Conservation (phyloP, 2,329 filamentous ascomycete species). For the Cercospora brassicicola region DNA sequence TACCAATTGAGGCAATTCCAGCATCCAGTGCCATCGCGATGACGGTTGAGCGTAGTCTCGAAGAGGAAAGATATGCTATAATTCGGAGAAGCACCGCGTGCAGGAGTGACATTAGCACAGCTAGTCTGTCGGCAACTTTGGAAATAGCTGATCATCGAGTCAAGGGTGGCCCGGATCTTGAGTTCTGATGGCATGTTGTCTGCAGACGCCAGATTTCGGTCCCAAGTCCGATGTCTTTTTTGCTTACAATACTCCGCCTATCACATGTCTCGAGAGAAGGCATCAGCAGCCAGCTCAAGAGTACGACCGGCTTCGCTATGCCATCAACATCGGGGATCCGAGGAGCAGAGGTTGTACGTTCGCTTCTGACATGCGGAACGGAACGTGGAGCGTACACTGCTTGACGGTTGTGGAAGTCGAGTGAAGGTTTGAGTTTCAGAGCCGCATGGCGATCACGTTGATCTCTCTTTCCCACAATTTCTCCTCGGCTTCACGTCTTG, state of each 20-base stretch:
- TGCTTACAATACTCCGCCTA: not conserved
- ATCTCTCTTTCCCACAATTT: not conserved
- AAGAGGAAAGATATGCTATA: not conserved
- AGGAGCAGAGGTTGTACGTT: not conserved
- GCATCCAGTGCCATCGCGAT: slow-evolving; percentile 3
- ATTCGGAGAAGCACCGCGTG: not conserved
- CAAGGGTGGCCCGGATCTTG: not conserved
- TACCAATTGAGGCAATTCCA: not conserved
- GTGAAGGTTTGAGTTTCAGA: not conserved
- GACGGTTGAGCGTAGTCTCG: not conserved
- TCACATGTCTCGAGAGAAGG: not conserved
- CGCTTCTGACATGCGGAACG: not conserved
- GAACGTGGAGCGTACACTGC: not conserved
- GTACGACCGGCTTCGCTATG: not conserved
- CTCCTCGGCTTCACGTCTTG: not conserved
- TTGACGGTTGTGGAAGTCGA: not conserved
- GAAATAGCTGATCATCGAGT: not conserved
- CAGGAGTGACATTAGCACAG: not conserved
- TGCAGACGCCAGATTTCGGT: not conserved
- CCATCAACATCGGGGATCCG: not conserved
- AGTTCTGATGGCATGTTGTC: not conserved
- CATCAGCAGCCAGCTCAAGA: not conserved
- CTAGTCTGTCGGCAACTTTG: not conserved
- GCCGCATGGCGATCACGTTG: not conserved
- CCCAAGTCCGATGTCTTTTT: not conserved